Base-by-base conservation (phyloP, 2,329 filamentous ascomycete genomes). In the Celoporthe dispersa region DNA sequence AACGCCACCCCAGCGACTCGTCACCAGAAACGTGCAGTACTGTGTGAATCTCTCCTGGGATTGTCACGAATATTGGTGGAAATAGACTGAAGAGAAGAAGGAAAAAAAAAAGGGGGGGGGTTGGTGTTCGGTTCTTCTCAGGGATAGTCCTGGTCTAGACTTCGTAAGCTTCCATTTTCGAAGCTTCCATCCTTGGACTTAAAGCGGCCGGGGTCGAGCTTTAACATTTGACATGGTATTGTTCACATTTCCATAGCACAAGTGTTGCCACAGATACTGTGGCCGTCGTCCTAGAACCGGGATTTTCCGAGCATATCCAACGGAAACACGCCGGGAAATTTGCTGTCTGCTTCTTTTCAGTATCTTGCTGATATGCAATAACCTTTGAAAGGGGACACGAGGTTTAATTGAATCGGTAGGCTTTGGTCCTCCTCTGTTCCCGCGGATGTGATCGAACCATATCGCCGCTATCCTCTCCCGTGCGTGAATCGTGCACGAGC, bases 91-190 rank as follows among this genome's bases (percentile, higher is more conserved):
- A 22, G 19, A 44, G 19, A 48, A 48, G 1, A 7, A 19, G 19
- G 7, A 39, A 39, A 9, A 39, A 39, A 57, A 57, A 57, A 8
- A 14, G 28, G 28, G 25, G 12, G 53, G 25, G 53, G 53, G 53
- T 4, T 6, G 8, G 6, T 14, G 51, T n/a, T 19, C 53, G 25
- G 53, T 5, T 11, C 25, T 57, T 31, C 25, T 57, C 53, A 57
- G 53, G 53, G 53, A 57, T 57, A 57, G 25, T 31, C 53, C 14
- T 31, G 53, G 53, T 5, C 25, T 16, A 31, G 25, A 19, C 14
- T 31, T 57, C 53, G 53, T 57, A 57, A 31, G 53, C 28, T 57
- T 57, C 53, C 53, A 57, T 57, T 31, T 7, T 57, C 51, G n/a
- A 28, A 55, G 53, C 53, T 57, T 31, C 12, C 28, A 57, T 31